Conservation (phyloP, 306 rosid genomes). For the Vigna unguiculata region DNA sequence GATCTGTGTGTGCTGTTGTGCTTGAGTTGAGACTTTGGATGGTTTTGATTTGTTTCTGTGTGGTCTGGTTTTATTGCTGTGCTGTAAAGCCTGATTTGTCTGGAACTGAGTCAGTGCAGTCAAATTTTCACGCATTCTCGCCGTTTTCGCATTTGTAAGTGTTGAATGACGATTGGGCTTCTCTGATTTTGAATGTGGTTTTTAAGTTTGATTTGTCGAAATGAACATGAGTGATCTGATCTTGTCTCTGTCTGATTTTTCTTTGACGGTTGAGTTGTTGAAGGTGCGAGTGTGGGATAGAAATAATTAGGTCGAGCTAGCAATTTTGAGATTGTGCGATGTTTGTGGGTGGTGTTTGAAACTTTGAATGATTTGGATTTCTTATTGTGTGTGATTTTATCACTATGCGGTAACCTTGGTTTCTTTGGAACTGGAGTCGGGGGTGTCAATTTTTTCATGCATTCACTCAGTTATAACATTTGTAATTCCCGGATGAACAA, state of each 20-base stretch:
- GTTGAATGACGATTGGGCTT: not conserved
- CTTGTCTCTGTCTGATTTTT: not conserved
- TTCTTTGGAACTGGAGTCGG: not conserved
- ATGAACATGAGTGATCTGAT: not conserved
- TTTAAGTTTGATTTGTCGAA: not conserved
- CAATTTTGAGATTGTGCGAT: not conserved
- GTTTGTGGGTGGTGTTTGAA: not conserved
- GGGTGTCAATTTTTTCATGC: not conserved
- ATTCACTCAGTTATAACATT: not conserved
- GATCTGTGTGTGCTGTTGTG: not conserved
- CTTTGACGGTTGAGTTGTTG: not conserved
- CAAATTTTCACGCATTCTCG: not conserved
- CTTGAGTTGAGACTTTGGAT: conserved; percentile 17
- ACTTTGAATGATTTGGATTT: conserved; percentile 30
- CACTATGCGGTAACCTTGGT: conserved; percentile 15
- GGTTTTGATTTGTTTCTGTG: conserved; percentile 24
- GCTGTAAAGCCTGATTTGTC: conserved; percentile 27
- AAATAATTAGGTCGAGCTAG: not conserved
- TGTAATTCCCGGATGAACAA: not conserved
- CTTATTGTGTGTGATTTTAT: conserved; percentile 31
- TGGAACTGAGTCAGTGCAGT: not conserved
- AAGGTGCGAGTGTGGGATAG: not conserved
- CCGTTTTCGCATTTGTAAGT: not conserved
- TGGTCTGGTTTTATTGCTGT: conserved; percentile 30
- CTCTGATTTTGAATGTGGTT: not conserved